A percentile compares a stretch with the other conserved stretches of the same genome.
Conservation (phyloP, 1,139 yeast genomes). For the Geotrichum siamense region DNA sequence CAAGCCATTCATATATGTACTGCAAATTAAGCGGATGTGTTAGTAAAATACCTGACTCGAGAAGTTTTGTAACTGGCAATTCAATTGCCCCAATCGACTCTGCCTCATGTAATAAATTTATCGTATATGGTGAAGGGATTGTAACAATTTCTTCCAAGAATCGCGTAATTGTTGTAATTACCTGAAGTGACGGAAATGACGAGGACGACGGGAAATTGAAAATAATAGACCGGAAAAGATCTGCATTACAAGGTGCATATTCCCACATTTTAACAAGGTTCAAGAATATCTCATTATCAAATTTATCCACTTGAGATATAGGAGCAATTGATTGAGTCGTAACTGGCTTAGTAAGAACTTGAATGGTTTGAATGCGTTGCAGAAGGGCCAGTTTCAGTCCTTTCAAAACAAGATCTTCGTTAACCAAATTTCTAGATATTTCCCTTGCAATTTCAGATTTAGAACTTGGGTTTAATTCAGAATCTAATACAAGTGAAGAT, state of each 20-base stretch:
- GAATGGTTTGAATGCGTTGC: no score
- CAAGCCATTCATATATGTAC: conserved; percentile 1
- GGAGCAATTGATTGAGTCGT: no score
- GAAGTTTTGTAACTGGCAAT: not conserved
- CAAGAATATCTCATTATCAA: not conserved
- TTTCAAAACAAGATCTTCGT: not conserved
- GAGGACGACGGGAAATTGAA: not conserved
- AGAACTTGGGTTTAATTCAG: not conserved
- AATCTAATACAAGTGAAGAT: conserved; percentile 47
- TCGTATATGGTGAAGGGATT: not conserved
- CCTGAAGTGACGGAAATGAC: not conserved
- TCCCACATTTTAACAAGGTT: conserved; percentile 1
- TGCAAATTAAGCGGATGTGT: not conserved
- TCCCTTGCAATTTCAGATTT: not conserved
- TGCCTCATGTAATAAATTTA: not conserved
- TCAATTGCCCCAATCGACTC: not conserved
- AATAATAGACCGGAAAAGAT: not conserved
- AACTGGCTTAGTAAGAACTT: no score
- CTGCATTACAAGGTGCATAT: not conserved
- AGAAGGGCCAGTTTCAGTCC: not conserved
- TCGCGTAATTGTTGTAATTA: not conserved
- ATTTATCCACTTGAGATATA: no score
- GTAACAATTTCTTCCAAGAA: not conserved
- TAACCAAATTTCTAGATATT: not conserved
- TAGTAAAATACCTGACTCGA: conserved; percentile 1